Conservation (phyloP, 2,329 filamentous ascomycete species). For the Sordariomycetes sp. region DNA sequence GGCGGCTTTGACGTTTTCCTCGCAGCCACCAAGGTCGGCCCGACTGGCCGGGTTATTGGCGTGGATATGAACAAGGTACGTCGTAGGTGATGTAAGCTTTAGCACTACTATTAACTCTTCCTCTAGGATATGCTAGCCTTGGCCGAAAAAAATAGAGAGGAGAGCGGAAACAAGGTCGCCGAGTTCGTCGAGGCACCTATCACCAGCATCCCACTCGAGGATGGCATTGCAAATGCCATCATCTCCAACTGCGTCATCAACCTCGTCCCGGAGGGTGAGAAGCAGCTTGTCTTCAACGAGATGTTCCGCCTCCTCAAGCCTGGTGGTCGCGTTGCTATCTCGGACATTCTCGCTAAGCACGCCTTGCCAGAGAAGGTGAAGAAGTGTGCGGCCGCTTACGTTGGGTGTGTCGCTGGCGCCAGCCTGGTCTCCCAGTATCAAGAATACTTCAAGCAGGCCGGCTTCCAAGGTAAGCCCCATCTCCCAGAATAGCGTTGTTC, state of each 20-base stretch:
- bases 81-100: background rate
- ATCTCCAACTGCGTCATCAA: slow-evolving; percentile 54
- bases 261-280: slow-evolving; percentile 38
- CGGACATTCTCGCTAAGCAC: slow-evolving; percentile 42
- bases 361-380: slow-evolving; percentile 32
- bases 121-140: slow-evolving; percentile 38
- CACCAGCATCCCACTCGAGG: slow-evolving; percentile 30
- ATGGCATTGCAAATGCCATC: slow-evolving; percentile 34
- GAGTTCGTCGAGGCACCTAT: slow-evolving; percentile 37
- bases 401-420: slow-evolving; percentile 47
- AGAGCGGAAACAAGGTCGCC: slow-evolving; percentile 26
- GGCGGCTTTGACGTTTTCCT: slow-evolving; percentile 45
- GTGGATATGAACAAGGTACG: slow-evolving; percentile 46
- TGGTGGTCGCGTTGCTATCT: slow-evolving; percentile 43
- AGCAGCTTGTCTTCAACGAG: slow-evolving; percentile 39
- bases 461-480: slow-evolving; percentile 27
- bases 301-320: slow-evolving; percentile 43
- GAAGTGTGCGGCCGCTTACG: slow-evolving; percentile 36
- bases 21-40: slow-evolving; percentile 34
- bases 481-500: background rate
- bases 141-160: slow-evolving; percentile 28
- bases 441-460: slow-evolving; percentile 30
- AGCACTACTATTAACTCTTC: background rate
- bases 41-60: slow-evolving; percentile 34
- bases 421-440: slow-evolving; percentile 38